Evolutionary conservation across 2,329 filamentous ascomycete genomes (phyloP), one percentile per base, ranked within the genome.

Genomic region (Aspergillus ochraceoroseus): DNA sequence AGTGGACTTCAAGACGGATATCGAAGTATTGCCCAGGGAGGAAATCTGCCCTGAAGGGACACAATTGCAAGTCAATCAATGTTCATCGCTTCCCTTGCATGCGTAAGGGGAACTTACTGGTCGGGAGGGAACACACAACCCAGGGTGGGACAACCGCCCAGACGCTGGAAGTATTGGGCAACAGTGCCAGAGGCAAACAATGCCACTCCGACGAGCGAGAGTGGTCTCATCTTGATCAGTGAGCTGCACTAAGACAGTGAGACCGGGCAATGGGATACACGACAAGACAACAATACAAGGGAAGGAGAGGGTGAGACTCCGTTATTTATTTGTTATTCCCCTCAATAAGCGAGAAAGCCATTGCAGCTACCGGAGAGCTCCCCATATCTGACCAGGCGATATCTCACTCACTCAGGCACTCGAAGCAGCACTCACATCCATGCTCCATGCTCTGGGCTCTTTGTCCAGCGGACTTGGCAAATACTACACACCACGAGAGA

Each of bases 1-100:
- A 84, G 59, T 90, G 85, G 19, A 92, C 78, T 63, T 92, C 86
- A 44, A 90, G 76, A 44, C 86, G 82, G 48, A 94, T 81, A 60
- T 92, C 87, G 57, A 92, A 92, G 62, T 78, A 82, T 67, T 92
- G 86, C 8, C 86, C 86, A 4, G 86, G 81, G 1, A 94, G 75
- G 67, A 92, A 92, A 56, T 92, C 86, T 49, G 83, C 80, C 68
- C 73, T 76, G 20, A 45, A 18, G 9, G n/a, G 7, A n/a, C n/a
- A 31, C 5, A 35, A 5, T 37, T 18, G n/a, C 20, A 7, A 19
- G 20, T 37, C n/a, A 37, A 22, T 22, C n/a, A 19, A 17, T 37
- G 15, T 9, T 33, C 20, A 7, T 38, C 22, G 19, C 25, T 9
- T 12, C 19, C 31, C 13, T 14, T 19, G 11, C 5, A 31, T 17